Evolutionary conservation across 1,284 basidiomycete genomes (phyloP).

Genomic region (Ceratobasidium sp.): DNA sequence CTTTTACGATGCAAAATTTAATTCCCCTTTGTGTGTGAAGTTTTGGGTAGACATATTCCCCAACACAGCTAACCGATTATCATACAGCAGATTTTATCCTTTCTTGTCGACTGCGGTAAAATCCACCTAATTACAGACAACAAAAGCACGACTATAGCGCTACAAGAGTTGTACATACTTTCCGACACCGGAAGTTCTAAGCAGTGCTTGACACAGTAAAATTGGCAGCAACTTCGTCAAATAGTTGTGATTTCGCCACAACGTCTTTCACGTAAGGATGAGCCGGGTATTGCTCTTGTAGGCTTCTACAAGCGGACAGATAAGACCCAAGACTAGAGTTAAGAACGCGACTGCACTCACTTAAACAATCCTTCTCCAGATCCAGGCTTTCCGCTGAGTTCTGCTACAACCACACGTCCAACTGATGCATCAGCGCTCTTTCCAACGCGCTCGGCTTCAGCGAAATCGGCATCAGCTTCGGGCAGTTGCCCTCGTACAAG

Average conservation of each 20-base stretch:
- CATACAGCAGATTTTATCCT: neutral
- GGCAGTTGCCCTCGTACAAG: conserved; percentile 83
- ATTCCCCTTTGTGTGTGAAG: neutral
- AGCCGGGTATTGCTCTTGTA: conserved; percentile 69
- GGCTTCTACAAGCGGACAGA: conserved; percentile 61
- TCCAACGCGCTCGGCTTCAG: conserved; percentile 74
- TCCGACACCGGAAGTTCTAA: neutral
- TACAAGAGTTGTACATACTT: neutral
- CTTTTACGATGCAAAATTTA: neutral
- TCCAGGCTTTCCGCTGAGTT: conserved; percentile 69
- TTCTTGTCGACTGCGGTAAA: neutral
- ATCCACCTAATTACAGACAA: neutral
- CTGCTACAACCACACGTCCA: conserved; percentile 74
- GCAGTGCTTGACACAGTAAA: conserved; percentile 67
- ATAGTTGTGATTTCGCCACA: conserved; percentile 70
- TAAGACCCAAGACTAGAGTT: conserved; percentile 35
- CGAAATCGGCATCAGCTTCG: conserved; percentile 86
- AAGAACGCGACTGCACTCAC: conserved; percentile 63
- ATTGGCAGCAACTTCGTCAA: conserved; percentile 78
- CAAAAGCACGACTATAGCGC: neutral
- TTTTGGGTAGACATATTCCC: neutral
- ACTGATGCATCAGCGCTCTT: conserved; percentile 78
- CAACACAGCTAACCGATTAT: neutral
- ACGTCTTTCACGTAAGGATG: conserved; percentile 79
- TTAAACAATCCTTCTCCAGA: conserved; percentile 76